phyloP scores from a whole-genome alignment of 2,329 filamentous ascomycete species.

The Blastomyces parvus region DNA sequence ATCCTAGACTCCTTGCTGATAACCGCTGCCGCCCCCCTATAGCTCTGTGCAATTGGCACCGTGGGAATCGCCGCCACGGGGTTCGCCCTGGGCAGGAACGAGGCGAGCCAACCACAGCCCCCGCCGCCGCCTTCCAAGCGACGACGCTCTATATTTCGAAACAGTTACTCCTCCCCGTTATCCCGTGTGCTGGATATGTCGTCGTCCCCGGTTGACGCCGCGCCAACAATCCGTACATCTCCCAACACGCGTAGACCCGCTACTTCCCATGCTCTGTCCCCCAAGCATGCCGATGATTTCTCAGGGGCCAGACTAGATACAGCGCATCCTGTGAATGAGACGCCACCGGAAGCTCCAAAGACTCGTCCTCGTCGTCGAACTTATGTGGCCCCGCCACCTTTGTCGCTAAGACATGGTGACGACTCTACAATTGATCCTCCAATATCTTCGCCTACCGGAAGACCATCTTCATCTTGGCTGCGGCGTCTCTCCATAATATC shows the following conservation, averaged over 20 bases:
- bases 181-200: conserved; percentile 10
- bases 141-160: conserved; percentile 10
- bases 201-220: conserved; percentile 13
- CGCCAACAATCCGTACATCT: neutral
- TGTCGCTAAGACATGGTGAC: conserved; percentile 20
- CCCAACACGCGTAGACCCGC: neutral
- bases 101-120: conserved; percentile 22
- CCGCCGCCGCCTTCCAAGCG: conserved; percentile 9
- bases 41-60: conserved; percentile 57
- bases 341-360: conserved; percentile 14
- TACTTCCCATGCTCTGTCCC: neutral
- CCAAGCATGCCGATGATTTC: neutral
- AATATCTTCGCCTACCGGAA: conserved; percentile 22
- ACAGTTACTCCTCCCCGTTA: conserved; percentile 7
- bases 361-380: conserved; percentile 32
- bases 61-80: conserved; percentile 52
- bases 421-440: conserved; percentile 21
- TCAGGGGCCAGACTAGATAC: neutral
- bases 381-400: conserved; percentile 22
- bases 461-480: conserved; percentile 45
- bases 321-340: conserved; percentile 11
- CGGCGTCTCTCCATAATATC: conserved; percentile 47
- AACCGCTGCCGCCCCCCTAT: conserved; percentile 20
- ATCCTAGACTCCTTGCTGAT: conserved; percentile 1
- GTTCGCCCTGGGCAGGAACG: conserved; percentile 47